phyloP scores from a whole-genome alignment of 495 filamentous ascomycete species.

The Podospora fimiseda region DNA sequence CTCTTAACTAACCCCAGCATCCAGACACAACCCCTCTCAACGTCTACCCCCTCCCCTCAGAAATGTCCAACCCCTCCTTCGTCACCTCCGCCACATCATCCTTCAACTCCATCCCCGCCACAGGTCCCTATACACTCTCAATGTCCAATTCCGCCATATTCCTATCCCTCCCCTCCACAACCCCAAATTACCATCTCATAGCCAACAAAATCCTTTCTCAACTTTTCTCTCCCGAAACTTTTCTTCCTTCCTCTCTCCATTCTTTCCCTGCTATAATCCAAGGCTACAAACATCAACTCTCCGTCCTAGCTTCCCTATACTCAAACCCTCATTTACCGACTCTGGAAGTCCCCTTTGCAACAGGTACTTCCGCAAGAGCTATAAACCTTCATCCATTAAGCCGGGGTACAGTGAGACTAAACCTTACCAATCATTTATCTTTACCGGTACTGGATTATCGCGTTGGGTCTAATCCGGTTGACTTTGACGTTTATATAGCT shows the following conservation, averaged over 20 bases:
- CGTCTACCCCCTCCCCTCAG: slow-evolving; percentile 12
- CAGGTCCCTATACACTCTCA: slow-evolving; percentile 22
- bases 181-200: slow-evolving; percentile 1
- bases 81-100: slow-evolving; percentile 11
- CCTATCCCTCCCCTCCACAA: slow-evolving; percentile 16
- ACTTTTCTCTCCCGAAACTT: not conserved
- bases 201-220: slow-evolving; percentile 9
- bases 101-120: slow-evolving; percentile 19
- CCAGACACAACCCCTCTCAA: slow-evolving; percentile 7
- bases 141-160: slow-evolving; percentile 20
- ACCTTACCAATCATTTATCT: slow-evolving; percentile 24
- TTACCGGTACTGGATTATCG: slow-evolving; percentile 25
- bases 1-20: not conserved
- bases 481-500: slow-evolving; percentile 20
- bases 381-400: slow-evolving; percentile 28
- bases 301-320: slow-evolving; percentile 9
- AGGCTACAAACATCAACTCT: slow-evolving; percentile 21
- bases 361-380: slow-evolving; percentile 10
- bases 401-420: slow-evolving; percentile 28
- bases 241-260: slow-evolving; percentile 11
- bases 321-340: slow-evolving; percentile 12
- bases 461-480: slow-evolving; percentile 26
- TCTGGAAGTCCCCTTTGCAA: slow-evolving; percentile 24
- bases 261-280: slow-evolving; percentile 10
- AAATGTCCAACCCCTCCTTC: slow-evolving; percentile 17